Percentiles rank a stretch among this genome's conserved stretches.
Evolutionary conservation across 2,329 filamentous ascomycete genomes (phyloP).

Genomic region (Emmonsiellopsis sp.): DNA sequence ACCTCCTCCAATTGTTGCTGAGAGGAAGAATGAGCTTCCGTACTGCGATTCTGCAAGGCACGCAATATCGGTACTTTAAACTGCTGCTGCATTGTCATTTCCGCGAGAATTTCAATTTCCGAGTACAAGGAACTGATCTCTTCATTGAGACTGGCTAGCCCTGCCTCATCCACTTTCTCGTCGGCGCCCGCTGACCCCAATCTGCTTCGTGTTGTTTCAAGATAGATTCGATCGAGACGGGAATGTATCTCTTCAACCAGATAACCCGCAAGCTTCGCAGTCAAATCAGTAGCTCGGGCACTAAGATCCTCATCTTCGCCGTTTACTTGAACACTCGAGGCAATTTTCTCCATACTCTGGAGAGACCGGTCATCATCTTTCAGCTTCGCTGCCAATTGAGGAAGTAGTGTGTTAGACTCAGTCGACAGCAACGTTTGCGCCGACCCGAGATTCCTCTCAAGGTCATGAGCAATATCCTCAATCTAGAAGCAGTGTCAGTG

Average conservation of each 20-base stretch:
- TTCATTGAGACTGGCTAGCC: slow-evolving; percentile 21
- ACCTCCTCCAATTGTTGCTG: slow-evolving; percentile 29
- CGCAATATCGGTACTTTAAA: slow-evolving; percentile 32
- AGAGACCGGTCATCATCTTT: slow-evolving; percentile 31
- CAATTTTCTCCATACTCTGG: slow-evolving; percentile 21
- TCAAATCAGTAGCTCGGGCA: slow-evolving; percentile 22
- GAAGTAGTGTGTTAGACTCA: slow-evolving; percentile 27
- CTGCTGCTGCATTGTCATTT: slow-evolving; percentile 35
- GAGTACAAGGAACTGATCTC: slow-evolving; percentile 32
- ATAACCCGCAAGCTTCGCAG: slow-evolving; percentile 22
- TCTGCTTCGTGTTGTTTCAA: slow-evolving; percentile 16
- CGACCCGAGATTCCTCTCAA: slow-evolving; percentile 23
- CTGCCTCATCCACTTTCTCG: slow-evolving; percentile 4
- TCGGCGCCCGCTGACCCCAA: neutral
- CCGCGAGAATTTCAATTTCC: slow-evolving; percentile 31
- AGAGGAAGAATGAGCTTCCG: slow-evolving; percentile 20
- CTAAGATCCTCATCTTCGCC: slow-evolving; percentile 21
- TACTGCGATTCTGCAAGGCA: slow-evolving; percentile 25
- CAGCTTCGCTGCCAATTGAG: slow-evolving; percentile 23
- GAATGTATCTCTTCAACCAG: slow-evolving; percentile 29
- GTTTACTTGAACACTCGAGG: slow-evolving; percentile 19
- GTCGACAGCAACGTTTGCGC: slow-evolving; percentile 22
- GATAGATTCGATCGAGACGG: slow-evolving; percentile 32
- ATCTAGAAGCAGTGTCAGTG: slow-evolving; percentile 19
- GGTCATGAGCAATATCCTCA: slow-evolving; percentile 25